Evolutionary conservation across 352 stramenopile genomes (phyloP).

Genomic region (Phytophthora nicotianae): DNA sequence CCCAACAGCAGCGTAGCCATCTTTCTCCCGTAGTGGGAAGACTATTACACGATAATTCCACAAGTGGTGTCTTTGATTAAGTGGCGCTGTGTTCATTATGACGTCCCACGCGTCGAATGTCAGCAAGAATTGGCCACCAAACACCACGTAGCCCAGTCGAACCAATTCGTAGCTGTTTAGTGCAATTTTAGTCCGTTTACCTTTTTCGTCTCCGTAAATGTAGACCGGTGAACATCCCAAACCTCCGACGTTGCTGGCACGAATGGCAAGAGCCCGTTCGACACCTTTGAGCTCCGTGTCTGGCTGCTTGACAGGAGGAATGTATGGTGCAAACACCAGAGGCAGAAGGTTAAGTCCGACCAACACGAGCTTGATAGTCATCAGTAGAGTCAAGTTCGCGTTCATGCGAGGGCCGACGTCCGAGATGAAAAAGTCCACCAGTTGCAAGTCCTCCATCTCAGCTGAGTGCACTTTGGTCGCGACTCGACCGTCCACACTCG

Average conservation of each 20-base stretch:
- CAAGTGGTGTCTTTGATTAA: conserved; percentile 29
- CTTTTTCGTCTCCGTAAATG: conserved; percentile 19
- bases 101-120: conserved; percentile 40
- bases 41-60: conserved; percentile 41
- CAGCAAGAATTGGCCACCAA: conserved; percentile 32
- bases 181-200: conserved; percentile 12
- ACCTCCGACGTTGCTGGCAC: conserved; percentile 31
- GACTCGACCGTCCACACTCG: conserved; percentile 42
- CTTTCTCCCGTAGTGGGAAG: conserved; percentile 32
- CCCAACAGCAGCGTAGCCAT: conserved; percentile 20
- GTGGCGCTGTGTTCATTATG: conserved; percentile 21
- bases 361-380: conserved; percentile 51
- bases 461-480: conserved; percentile 30
- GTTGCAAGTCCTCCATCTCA: conserved; percentile 34
- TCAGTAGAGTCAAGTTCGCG: conserved; percentile 39
- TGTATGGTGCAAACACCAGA: conserved; percentile 34
- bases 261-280: conserved; percentile 35
- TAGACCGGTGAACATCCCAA: conserved; percentile 33
- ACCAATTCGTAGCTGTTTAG: conserved; percentile 47
- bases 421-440: conserved; percentile 47
- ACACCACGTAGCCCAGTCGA: conserved; percentile 42
- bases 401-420: conserved; percentile 35
- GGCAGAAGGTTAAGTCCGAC: conserved; percentile 44
- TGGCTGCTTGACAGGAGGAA: conserved; percentile 30
- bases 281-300: conserved; percentile 23